A percentile compares a stretch with the other conserved stretches of the same genome.
Conservation (phyloP, 768 basidiomycete species). For the Dacryopinax spathularia region DNA sequence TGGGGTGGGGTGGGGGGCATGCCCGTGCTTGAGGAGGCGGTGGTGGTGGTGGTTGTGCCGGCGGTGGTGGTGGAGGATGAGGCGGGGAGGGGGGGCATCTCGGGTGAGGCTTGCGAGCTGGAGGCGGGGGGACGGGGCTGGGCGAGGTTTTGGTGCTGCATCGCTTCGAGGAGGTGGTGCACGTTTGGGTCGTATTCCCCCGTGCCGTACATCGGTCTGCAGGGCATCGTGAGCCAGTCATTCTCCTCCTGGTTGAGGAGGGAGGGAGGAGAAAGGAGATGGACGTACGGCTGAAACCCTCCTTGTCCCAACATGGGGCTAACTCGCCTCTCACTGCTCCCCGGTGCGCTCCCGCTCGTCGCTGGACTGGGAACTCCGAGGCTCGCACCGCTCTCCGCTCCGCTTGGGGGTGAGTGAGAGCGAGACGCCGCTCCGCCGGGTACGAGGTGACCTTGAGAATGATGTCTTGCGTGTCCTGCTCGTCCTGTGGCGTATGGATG, state of each 20-base stretch:
- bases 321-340: not conserved
- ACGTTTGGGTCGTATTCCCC: not conserved
- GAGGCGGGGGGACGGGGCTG: not conserved
- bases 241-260: no score
- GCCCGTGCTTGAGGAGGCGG: not conserved
- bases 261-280: not conserved
- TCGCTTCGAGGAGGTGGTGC: not conserved
- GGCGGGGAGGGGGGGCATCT: not conserved
- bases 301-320: not conserved
- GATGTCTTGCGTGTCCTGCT: not conserved
- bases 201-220: not conserved
- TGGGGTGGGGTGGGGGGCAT: not conserved
- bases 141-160: not conserved
- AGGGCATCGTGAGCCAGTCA: not conserved
- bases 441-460: not conserved
- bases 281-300: not conserved
- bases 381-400: not conserved
- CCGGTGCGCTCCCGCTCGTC: not conserved
- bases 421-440: not conserved
- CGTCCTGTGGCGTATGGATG: not conserved
- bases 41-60: not conserved
- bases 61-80: not conserved
- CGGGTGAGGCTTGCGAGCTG: not conserved
- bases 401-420: not conserved
- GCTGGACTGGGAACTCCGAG: not conserved